phyloP scores from a whole-genome alignment of 345 rosid species.

The Ceriops zippeliana region DNA sequence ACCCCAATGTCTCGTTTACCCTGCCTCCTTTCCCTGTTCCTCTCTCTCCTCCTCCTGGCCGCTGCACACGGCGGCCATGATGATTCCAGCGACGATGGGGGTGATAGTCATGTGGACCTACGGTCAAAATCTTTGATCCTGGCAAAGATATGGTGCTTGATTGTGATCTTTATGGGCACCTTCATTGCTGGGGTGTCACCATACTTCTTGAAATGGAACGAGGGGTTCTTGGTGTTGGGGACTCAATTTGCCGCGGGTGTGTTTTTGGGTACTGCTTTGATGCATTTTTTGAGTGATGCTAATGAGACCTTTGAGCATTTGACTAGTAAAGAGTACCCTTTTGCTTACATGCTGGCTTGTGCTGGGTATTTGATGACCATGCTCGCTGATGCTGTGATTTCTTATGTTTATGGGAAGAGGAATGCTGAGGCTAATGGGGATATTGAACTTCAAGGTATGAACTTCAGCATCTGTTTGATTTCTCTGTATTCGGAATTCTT shows the following conservation, averaged over 20 bases:
- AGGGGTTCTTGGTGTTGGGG: constrained; percentile 67
- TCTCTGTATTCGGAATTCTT: background rate
- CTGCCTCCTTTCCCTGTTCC: constrained; percentile 31
- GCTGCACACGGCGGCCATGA: constrained; percentile 46
- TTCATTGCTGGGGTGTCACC: constrained; percentile 71
- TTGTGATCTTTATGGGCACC: constrained; percentile 58
- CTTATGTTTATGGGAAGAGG: constrained; percentile 41
- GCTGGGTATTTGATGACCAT: constrained; percentile 68
- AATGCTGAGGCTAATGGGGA: constrained; percentile 22
- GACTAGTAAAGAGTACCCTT: constrained; percentile 57
- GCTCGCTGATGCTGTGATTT: constrained; percentile 62
- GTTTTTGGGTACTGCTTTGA: constrained; percentile 77
- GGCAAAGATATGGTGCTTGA: constrained; percentile 62
- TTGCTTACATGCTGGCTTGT: constrained; percentile 81
- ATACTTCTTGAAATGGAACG: constrained; percentile 75
- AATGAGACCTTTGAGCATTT: constrained; percentile 62
- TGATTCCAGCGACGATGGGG: constrained; percentile 11
- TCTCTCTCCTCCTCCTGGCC: constrained; percentile 45
- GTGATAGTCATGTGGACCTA: constrained; percentile 28
- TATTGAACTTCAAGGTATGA: constrained; percentile 56
- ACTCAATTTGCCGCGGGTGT: constrained; percentile 87
- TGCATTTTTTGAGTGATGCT: constrained; percentile 82
- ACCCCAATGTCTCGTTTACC: constrained; percentile 37
- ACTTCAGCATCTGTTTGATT: background rate
- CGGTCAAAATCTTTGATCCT: constrained; percentile 48